Base-by-base conservation (phyloP, 2,329 filamentous ascomycete species). In the Trichoderma lentiforme region DNA sequence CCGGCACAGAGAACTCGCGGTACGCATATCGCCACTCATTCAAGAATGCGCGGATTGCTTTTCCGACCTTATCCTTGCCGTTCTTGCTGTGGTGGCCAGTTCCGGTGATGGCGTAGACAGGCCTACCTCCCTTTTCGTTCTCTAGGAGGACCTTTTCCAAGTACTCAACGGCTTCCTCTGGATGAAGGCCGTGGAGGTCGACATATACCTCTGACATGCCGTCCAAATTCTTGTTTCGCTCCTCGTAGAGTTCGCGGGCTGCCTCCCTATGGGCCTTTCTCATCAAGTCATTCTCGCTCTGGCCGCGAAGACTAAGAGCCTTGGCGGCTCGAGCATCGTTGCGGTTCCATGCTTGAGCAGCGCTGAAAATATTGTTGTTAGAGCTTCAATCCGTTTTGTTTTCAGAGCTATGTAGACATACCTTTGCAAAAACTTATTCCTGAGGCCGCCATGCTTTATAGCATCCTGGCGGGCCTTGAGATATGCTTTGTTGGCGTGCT, bases 31-130 rank as follows among this genome's bases (percentile, higher is more conserved):
- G 90, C 94, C 95, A 97, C 80, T 98, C 95, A 79, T 95, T 97
- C 70, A 99, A 85, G 83, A 97, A 98, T 75, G 89, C 90, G 70
- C 96, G 91, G 74, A 98, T 91, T 1, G 95, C 94, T 83, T 97
- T 97, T 79, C 95, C 95, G 43, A 99, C 93, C 83, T 99, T 99
- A 82, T 99, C 96, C 81, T 98, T 98, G 77, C 96, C 95, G 79
- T 98, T 98, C 85, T 98, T 98, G 81, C 93, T 97, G 83, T 99
- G 96, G 79, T 98, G 95, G 4, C 95, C 96, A 1, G 95, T 98
- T 58, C 96, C 96, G 1, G 95, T 98, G 80, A 99, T 98, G 75
- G 95, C 95, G 80, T 98, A 99, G 56, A 99, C 88, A 3, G 95
- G 93, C 26, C 90, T 88, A 43, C 87, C 87, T 76, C 92, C 90